phyloP scores from a whole-genome alignment of 2,329 filamentous ascomycete species.

The Colletotrichum incanum region DNA sequence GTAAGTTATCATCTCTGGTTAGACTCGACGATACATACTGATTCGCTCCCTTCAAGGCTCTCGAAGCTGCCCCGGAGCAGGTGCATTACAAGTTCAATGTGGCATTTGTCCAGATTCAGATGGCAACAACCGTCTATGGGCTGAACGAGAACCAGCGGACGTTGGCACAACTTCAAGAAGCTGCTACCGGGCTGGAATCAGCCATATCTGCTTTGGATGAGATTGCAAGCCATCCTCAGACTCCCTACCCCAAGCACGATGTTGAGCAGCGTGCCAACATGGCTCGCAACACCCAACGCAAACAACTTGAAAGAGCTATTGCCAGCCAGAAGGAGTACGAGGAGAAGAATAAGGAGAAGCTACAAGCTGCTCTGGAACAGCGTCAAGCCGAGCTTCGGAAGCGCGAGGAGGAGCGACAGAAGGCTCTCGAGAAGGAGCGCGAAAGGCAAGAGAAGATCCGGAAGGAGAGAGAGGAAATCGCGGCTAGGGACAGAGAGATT shows the following conservation, averaged over 20 bases:
- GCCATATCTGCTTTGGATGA: slow-evolving; percentile 83
- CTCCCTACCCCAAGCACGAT: slow-evolving; percentile 91
- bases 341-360: slow-evolving; percentile 90
- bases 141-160: slow-evolving; percentile 84
- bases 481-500: slow-evolving; percentile 80
- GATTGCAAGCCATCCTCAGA: slow-evolving; percentile 73
- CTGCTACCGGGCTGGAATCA: slow-evolving; percentile 84
- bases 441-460: slow-evolving; percentile 85
- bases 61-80: slow-evolving; percentile 85
- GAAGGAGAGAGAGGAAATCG: slow-evolving; percentile 88
- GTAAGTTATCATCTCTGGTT: slow-evolving; percentile 55
- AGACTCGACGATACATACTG: slow-evolving; percentile 40
- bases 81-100: slow-evolving; percentile 97
- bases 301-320: slow-evolving; percentile 89
- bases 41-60: slow-evolving; percentile 67
- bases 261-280: slow-evolving; percentile 97
- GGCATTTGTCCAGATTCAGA: slow-evolving; percentile 95
- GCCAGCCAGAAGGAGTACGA: slow-evolving; percentile 93
- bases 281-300: slow-evolving; percentile 94
- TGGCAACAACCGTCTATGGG: slow-evolving; percentile 84
- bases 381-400: slow-evolving; percentile 85
- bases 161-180: slow-evolving; percentile 84
- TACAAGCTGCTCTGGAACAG: slow-evolving; percentile 83
- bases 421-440: slow-evolving; percentile 77
- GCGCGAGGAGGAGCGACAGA: slow-evolving; percentile 83